Base-by-base conservation (phyloP, 73 alveolate genomes). In the Urostyla sp. region DNA sequence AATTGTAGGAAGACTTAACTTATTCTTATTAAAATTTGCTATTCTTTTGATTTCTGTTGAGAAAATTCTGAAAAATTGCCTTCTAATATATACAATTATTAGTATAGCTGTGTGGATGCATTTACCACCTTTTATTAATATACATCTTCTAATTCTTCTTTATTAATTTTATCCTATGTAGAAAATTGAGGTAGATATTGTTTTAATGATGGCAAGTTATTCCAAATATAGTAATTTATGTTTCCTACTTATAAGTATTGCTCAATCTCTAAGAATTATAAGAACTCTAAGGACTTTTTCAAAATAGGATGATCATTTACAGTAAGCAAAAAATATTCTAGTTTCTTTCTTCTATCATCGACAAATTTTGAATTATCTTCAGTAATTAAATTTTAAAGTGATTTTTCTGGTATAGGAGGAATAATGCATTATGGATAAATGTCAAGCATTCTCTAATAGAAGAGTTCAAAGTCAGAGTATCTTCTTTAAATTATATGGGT, bases 281-380 rank as follows among this genome's bases (percentile, higher is more conserved):
- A 27, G 31, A 21, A 55, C 27, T 55, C 72, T 55, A 27, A 5
- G 8, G 46, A 2, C 11, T 55, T 7, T 11, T 46, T 55, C 8
- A 55, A 28, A 27, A 27, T 55, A 27, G 24, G 8, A 23, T 55
- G 72, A 13, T 3, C 18, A 55, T 55, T 55, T 6, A 55, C 18
- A 4, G 49, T n/a, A 7, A 11, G 21, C 8, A 55, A 5, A 23
- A 55, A 55, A 23, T 27, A 55, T 55, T 55, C 72, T 55, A 55
- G 27, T 3, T 55, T 46, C 31, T 23, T 11, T 3, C 4, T 21
- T 7, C 72, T 2, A 27, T 11, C 4, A 7, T 28, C 31, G 21
- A 55, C 72, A 28, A 55, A 55, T 7, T 55, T 46, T 55, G 72
- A 55, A 5, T 55, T 46, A 7, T 55, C 72, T 7, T 55, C 72